Base-by-base conservation (phyloP, 2,329 filamentous ascomycete genomes). In the Plectosphaerella cucumerina region DNA sequence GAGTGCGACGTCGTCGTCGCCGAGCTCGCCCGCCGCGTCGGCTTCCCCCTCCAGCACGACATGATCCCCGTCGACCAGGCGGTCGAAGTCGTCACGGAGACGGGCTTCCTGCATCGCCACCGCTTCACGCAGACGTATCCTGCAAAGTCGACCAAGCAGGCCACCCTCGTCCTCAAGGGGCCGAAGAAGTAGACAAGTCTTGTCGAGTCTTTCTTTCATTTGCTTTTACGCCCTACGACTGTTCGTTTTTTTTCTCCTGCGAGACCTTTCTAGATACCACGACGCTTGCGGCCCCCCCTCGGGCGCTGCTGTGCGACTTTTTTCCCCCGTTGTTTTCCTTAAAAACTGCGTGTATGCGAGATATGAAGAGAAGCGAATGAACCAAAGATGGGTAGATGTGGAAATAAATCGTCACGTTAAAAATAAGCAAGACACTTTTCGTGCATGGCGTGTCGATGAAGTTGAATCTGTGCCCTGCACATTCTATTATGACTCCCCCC, bases 1-100 rank as follows among this genome's bases (percentile, higher is more conserved):
- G 90, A 97, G 65, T 97, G 93, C 69, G 94, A 99, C 64, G 81
- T 91, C 39, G 85, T 97, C 9, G 88, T 97, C 14, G 81, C 87
- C 1, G 93, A 97, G 72, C 79, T 99, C 48, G 93, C 89, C 64
- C 81, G 85, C 43, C 82, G 89, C 12, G 85, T 89, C 1, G 87
- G 86, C 3, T 97, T 94, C 94, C 74, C 83, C 6, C 69, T 96
- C 49, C 65, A 81, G 43, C 91, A 97, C 63, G 85, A 90, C 57
- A 96, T 96, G 89, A 80, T 94, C 52, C 84, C 86, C n/a, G 68
- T 77, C 9, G 74, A 79, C 33, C 84, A 90, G 67, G 69, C 75
- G 51, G 74, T 90, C 17, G 71, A 82, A 21, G 76, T 90, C 15
- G 62, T 65, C 52, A 58, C 72, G 6, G 70, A 74, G 42, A 74